A percentile compares a stretch with the other conserved stretches of the same genome.
Evolutionary conservation across 116 monocot species (phyloP).

Genomic region (Zostera marina): DNA sequence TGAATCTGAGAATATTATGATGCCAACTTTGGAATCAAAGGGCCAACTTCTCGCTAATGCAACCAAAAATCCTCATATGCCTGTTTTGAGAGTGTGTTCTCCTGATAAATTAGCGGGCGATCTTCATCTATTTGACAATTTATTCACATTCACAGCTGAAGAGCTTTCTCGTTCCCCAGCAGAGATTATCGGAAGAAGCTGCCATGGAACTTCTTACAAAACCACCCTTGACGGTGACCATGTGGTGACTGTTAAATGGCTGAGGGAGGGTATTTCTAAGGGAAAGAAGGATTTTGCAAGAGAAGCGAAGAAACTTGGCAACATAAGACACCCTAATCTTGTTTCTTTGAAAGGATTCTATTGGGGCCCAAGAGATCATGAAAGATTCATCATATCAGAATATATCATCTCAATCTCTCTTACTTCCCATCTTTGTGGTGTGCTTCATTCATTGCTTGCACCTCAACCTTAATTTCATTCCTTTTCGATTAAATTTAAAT

Average conservation of each 20-base stretch:
- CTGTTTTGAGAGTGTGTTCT: slow-evolving; percentile 30
- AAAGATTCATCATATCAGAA: slow-evolving; percentile 69
- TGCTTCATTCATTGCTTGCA: background rate
- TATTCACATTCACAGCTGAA: slow-evolving; percentile 34
- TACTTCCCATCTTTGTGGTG: slow-evolving; percentile 51
- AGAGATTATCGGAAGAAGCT: slow-evolving; percentile 74
- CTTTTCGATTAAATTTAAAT: background rate
- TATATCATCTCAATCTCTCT: slow-evolving; percentile 38
- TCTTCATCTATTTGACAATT: slow-evolving; percentile 58
- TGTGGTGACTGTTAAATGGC: slow-evolving; percentile 54
- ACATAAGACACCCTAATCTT: slow-evolving; percentile 51
- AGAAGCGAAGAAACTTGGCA: slow-evolving; percentile 74
- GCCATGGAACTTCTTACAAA: slow-evolving; percentile 71
- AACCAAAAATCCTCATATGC: background rate
- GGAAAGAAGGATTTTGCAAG: slow-evolving; percentile 65
- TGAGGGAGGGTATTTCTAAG: slow-evolving; percentile 59
- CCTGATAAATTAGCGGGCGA: slow-evolving; percentile 68
- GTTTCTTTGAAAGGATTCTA: slow-evolving; percentile 56
- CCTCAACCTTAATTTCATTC: background rate
- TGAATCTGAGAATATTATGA: slow-evolving; percentile 10
- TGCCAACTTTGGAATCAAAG: slow-evolving; percentile 3
- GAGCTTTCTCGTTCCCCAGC: slow-evolving; percentile 75
- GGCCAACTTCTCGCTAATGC: too few relatives aligned
- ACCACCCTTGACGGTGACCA: slow-evolving; percentile 47
- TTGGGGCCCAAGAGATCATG: slow-evolving; percentile 74